Evolutionary conservation across 169 alveolate species (phyloP).

Genomic region (Plasmodium vinckei): DNA sequence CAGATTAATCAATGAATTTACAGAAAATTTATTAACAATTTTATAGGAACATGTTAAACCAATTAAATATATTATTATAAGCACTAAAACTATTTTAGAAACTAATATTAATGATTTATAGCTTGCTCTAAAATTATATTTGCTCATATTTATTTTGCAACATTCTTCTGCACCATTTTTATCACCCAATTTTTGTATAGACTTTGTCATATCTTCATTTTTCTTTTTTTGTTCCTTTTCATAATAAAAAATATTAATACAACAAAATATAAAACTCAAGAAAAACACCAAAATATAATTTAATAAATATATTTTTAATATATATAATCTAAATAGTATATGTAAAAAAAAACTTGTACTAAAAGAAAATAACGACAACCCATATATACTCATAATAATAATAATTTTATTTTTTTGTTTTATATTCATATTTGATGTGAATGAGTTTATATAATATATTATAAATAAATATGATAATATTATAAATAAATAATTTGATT

Average conservation of each 20-base stretch:
- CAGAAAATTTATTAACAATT: slow-evolving; percentile 28
- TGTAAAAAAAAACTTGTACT: slow-evolving; percentile 30
- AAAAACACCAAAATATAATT: slow-evolving; percentile 43
- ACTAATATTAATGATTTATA: slow-evolving; percentile 52
- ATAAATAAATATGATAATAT: slow-evolving; percentile 35
- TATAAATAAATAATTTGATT: slow-evolving; percentile 41
- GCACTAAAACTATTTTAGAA: slow-evolving; percentile 11
- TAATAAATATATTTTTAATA: slow-evolving; percentile 28
- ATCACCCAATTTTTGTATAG: too few species aligned
- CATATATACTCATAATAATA: slow-evolving; percentile 3
- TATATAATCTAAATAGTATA: slow-evolving; percentile 14
- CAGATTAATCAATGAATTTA: slow-evolving; percentile 12
- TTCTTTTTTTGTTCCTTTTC: not conserved
- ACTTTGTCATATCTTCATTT: too few species aligned
- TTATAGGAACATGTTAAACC: slow-evolving; percentile 36
- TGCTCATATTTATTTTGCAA: slow-evolving; percentile 12
- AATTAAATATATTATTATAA: slow-evolving; percentile 13
- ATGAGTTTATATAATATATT: slow-evolving; percentile 5
- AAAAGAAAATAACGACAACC: slow-evolving; percentile 36
- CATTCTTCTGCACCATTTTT: not conserved
- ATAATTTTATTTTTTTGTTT: slow-evolving; percentile 4
- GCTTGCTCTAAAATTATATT: slow-evolving; percentile 25
- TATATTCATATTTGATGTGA: slow-evolving; percentile 9
- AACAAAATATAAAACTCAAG: slow-evolving; percentile 38
- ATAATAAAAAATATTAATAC: slow-evolving; percentile 37